A percentile compares a stretch with the other conserved stretches of the same genome.
These are phyloP conservation scores for Staphylotrichum longicolle DNA, from an alignment of 495 filamentous ascomycete species.

Conservation along the genomic window DNA sequence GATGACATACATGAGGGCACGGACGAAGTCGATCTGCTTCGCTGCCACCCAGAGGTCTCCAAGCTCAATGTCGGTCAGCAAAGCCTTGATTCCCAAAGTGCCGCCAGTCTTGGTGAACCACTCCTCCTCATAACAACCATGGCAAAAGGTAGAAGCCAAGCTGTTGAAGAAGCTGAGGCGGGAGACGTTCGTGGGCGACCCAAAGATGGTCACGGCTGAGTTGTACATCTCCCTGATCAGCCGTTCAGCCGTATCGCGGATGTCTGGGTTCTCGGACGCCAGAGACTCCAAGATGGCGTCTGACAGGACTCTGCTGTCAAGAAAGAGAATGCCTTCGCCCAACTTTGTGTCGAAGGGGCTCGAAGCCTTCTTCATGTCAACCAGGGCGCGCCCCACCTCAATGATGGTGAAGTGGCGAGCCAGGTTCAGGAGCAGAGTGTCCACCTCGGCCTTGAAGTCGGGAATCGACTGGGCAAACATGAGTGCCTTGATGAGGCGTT, in stretches of 20 bases:
- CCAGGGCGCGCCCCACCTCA: constrained; percentile 79
- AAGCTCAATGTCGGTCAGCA: constrained; percentile 75
- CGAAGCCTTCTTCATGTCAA: constrained; percentile 66
- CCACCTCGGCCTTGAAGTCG: constrained; percentile 72
- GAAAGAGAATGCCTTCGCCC: constrained; percentile 79
- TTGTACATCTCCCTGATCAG: constrained; percentile 74
- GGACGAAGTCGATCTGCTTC: constrained; percentile 78
- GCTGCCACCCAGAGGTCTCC: constrained; percentile 79
- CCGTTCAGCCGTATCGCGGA: constrained; percentile 80
- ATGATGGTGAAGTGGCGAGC: constrained; percentile 87
- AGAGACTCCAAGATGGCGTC: constrained; percentile 86
- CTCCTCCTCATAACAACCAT: constrained; percentile 93
- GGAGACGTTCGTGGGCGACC: constrained; percentile 62
- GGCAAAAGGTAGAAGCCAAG: constrained; percentile 77
- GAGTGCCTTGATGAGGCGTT: constrained; percentile 82
- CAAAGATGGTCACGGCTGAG: constrained; percentile 77
- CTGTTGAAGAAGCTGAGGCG: constrained; percentile 79
- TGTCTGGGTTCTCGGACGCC: constrained; percentile 71
- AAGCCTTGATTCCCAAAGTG: constrained; percentile 78
- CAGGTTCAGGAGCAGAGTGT: constrained; percentile 69
- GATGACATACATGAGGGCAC: constrained; percentile 88
- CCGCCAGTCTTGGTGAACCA: constrained; percentile 97
- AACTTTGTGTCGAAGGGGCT: constrained; percentile 77
- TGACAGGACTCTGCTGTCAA: constrained; percentile 81
- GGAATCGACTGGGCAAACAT: constrained; percentile 82